phyloP scores from a whole-genome alignment of 2,329 filamentous ascomycete genomes.

The Xylariales sp. region DNA sequence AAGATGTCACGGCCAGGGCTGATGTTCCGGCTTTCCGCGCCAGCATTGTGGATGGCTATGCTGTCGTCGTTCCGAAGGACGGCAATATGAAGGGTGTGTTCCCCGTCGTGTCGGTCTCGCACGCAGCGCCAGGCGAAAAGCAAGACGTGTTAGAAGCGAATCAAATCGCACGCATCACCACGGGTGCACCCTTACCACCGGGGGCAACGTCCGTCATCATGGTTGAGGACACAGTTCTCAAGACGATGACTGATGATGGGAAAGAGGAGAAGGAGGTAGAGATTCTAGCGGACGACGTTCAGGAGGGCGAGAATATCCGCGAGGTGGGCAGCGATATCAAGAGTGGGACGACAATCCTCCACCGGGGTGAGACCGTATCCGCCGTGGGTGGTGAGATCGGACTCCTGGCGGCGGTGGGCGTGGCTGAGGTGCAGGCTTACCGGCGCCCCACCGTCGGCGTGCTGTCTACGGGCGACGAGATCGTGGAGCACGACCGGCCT shows the following conservation, averaged over 20 bases:
- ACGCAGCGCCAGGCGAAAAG: slow-evolving; percentile 71
- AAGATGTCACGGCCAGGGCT: slow-evolving; percentile 75
- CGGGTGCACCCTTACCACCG: slow-evolving; percentile 83
- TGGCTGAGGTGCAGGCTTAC: slow-evolving; percentile 66
- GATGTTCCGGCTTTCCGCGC: slow-evolving; percentile 90
- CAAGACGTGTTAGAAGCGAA: slow-evolving; percentile 62
- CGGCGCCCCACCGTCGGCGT: slow-evolving; percentile 77
- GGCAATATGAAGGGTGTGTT: slow-evolving; percentile 72
- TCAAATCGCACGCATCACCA: slow-evolving; percentile 89
- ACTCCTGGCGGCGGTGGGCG: slow-evolving; percentile 80
- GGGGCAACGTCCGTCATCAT: slow-evolving; percentile 91
- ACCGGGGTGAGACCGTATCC: slow-evolving; percentile 76
- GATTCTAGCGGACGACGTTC: slow-evolving; percentile 73
- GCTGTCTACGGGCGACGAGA: slow-evolving; percentile 91
- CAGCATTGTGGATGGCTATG: slow-evolving; percentile 96
- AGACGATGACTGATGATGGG: slow-evolving; percentile 70
- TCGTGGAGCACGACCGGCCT: slow-evolving; percentile 67
- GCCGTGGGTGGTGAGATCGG: slow-evolving; percentile 88
- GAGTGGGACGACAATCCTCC: slow-evolving; percentile 64
- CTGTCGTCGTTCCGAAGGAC: slow-evolving; percentile 63
- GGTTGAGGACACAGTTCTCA: slow-evolving; percentile 89
- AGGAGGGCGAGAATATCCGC: slow-evolving; percentile 79
- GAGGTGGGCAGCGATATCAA: slow-evolving; percentile 87
- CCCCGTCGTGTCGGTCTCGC: slow-evolving; percentile 81
- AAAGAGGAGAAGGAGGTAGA: slow-evolving; percentile 84